A percentile compares a stretch with the other conserved stretches of the same genome.
These are phyloP conservation scores for Scolecobasidium constrictum DNA, from an alignment of 2,329 filamentous ascomycete genomes.

Conservation along the genomic window DNA sequence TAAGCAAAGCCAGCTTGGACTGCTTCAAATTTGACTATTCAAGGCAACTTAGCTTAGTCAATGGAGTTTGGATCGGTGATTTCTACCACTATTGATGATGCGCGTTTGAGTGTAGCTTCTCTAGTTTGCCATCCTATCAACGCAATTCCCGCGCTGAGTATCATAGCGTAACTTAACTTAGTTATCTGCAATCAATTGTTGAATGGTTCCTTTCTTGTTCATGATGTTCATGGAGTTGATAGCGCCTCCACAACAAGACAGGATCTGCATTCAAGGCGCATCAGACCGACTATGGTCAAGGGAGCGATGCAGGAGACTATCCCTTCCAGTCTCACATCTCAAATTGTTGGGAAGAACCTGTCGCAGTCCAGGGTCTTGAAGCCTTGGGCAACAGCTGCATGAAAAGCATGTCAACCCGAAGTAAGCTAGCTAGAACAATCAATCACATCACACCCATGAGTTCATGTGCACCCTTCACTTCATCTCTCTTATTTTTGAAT, in stretches of 20 bases:
- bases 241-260: not conserved
- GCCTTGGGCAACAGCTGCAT: no score
- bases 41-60: slow-evolving; percentile 1
- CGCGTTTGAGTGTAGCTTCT: not conserved
- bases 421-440: no score
- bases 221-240: not conserved
- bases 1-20: not conserved
- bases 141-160: not conserved
- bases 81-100: slow-evolving; percentile 1
- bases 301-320: not conserved
- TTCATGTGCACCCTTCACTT: no score
- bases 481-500: no score
- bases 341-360: not conserved
- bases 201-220: not conserved
- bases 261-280: not conserved
- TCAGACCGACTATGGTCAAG: not conserved
- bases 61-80: not conserved
- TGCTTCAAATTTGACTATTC: not conserved
- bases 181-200: slow-evolving; percentile 1
- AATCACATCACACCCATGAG: no score
- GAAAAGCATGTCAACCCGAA: no score
- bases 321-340: not conserved
- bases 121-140: not conserved
- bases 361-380: not conserved
- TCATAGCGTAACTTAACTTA: not conserved